Percentiles rank a stretch among this genome's conserved stretches.
Conservation (phyloP, 768 basidiomycete genomes). For the Erythrobasidium yunnanense region DNA sequence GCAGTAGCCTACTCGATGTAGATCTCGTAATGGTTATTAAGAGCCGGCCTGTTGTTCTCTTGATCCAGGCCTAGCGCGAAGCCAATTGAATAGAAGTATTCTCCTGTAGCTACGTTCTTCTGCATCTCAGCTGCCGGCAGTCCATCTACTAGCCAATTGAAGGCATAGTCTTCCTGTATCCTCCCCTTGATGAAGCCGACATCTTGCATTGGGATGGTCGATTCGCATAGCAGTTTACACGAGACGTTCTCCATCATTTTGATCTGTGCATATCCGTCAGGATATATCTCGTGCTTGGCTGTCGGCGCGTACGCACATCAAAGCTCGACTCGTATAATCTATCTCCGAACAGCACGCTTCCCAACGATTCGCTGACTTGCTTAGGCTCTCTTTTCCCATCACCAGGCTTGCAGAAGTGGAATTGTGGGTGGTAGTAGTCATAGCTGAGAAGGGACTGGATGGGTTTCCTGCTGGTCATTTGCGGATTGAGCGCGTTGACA, state of each 20-base stretch:
- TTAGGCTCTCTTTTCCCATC: slow-evolving; percentile 47
- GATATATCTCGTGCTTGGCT: not conserved
- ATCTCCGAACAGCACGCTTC: slow-evolving; percentile 93
- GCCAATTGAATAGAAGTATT: slow-evolving; percentile 65
- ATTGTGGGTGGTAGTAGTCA: slow-evolving; percentile 80
- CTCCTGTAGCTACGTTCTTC: slow-evolving; percentile 62
- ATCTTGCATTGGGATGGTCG: slow-evolving; percentile 56
- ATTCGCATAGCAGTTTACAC: slow-evolving; percentile 63
- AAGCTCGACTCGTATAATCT: slow-evolving; percentile 84
- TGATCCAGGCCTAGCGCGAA: slow-evolving; percentile 63
- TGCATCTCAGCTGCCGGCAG: slow-evolving; percentile 91
- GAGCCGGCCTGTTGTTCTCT: slow-evolving; percentile 46
- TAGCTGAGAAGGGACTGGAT: slow-evolving; percentile 39
- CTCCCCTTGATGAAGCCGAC: slow-evolving; percentile 83
- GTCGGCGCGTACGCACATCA: slow-evolving; percentile 49
- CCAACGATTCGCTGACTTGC: slow-evolving; percentile 51
- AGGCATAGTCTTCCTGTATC: slow-evolving; percentile 78
- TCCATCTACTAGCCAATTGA: slow-evolving; percentile 92
- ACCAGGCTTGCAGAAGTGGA: slow-evolving; percentile 74
- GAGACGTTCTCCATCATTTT: slow-evolving; percentile 63
- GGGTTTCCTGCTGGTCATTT: not conserved
- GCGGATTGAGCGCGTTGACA: not conserved
- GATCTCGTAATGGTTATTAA: slow-evolving; percentile 77
- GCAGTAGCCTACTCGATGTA: slow-evolving; percentile 45
- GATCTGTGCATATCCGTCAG: not conserved